Conservation (phyloP, 768 basidiomycete species). For the Phaeotremella fagi region DNA sequence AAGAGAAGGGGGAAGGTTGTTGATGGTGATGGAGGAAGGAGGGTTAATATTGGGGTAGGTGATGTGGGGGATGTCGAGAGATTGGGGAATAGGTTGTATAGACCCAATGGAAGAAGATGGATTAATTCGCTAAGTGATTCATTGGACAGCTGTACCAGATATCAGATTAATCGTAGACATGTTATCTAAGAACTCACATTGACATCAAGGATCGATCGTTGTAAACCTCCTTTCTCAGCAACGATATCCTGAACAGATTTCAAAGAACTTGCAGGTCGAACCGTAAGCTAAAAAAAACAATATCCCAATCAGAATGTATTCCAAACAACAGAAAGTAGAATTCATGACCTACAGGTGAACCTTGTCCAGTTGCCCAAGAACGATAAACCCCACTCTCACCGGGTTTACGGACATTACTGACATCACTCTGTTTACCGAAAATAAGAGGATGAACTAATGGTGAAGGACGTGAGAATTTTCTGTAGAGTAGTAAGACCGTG, state of each 20-base stretch:
- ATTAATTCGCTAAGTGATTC: conserved; percentile 25
- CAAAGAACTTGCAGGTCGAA: conserved; percentile 40
- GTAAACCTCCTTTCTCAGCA: conserved; percentile 7
- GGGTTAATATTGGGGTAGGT: conserved; percentile 59
- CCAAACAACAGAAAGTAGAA: neutral
- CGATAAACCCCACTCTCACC: conserved; percentile 83
- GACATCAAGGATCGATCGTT: conserved; percentile 34
- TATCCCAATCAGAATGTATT: neutral
- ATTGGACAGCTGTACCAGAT: conserved; percentile 56
- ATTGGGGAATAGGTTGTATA: conserved; percentile 66
- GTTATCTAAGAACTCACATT: conserved; percentile 8
- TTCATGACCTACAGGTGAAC: conserved; percentile 50
- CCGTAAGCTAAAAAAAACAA: conserved; percentile 27
- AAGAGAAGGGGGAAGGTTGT: conserved; percentile 51
- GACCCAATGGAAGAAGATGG: conserved; percentile 22
- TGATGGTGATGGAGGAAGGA: conserved; percentile 55
- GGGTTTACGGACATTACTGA: conserved; percentile 70
- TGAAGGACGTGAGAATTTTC: conserved; percentile 32
- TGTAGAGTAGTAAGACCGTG: conserved; percentile 25
- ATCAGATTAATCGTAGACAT: neutral
- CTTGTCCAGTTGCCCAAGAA: conserved; percentile 76
- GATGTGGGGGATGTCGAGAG: conserved; percentile 54
- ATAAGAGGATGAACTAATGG: conserved; percentile 85
- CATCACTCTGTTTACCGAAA: conserved; percentile 86
- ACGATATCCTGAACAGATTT: conserved; percentile 37